phyloP scores from a whole-genome alignment of 805 yeast species.

The Starmerella kuoi region DNA sequence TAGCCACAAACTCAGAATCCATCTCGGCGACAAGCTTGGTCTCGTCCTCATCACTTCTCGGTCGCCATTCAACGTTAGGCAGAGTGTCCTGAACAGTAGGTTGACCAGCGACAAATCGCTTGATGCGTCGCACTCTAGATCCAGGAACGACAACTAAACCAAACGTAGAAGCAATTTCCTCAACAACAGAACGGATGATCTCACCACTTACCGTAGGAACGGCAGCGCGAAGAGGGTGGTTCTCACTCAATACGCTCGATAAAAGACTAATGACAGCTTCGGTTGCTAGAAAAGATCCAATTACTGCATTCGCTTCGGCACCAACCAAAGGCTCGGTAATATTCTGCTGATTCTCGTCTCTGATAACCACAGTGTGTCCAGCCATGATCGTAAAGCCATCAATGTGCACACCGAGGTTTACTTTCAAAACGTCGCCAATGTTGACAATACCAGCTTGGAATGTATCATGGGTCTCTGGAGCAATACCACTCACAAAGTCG shows the following conservation, averaged over 20 bases:
- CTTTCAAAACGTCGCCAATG: slow-evolving; percentile 77
- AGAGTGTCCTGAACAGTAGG: slow-evolving; percentile 89
- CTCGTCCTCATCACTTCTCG: slow-evolving; percentile 20
- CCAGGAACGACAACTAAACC: slow-evolving; percentile 85
- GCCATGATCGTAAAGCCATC: slow-evolving; percentile 88
- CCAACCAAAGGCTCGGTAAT: slow-evolving; percentile 68
- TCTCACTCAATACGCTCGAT: slow-evolving; percentile 46
- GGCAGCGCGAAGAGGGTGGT: slow-evolving; percentile 37
- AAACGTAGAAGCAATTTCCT: slow-evolving; percentile 72
- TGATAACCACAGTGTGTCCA: slow-evolving; percentile 73
- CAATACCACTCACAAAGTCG: slow-evolving; percentile 62
- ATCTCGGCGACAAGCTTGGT: slow-evolving; percentile 34
- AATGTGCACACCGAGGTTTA: slow-evolving; percentile 78
- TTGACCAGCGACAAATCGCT: slow-evolving; percentile 93
- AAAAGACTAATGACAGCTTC: slow-evolving; percentile 73
- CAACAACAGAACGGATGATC: slow-evolving; percentile 61
- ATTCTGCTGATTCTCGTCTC: slow-evolving; percentile 31
- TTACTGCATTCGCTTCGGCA: slow-evolving; percentile 72
- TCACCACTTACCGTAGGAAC: slow-evolving; percentile 46
- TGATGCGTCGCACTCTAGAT: slow-evolving; percentile 77
- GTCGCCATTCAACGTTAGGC: slow-evolving; percentile 58
- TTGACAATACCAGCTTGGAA: slow-evolving; percentile 37
- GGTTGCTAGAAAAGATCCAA: slow-evolving; percentile 80
- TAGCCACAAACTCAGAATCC: slow-evolving; percentile 41
- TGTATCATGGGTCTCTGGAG: slow-evolving; percentile 51